Evolutionary conservation across 169 alveolate genomes (phyloP).

Genomic region (Eimeria necatrix): DNA sequence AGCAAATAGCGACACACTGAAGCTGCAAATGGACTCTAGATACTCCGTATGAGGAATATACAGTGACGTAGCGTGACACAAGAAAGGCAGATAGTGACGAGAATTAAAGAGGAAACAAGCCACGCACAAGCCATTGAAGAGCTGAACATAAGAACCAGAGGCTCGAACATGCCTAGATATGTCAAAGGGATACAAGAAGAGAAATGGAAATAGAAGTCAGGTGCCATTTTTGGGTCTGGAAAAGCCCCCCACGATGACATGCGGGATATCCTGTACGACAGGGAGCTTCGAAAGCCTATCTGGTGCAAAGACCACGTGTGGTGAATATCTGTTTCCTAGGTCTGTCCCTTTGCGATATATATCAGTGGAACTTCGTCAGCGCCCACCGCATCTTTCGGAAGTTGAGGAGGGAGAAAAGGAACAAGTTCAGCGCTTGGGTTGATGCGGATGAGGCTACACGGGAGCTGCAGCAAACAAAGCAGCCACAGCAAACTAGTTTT

Average conservation of each 20-base stretch:
- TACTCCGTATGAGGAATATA: neutral
- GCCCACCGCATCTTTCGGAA: neutral
- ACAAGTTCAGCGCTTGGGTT: neutral
- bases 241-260: neutral
- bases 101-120: no score
- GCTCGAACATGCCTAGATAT: no score
- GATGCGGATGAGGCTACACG: neutral
- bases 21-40: no score
- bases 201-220: neutral
- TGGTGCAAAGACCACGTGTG: neutral
- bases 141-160: no score
- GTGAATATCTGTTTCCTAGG: neutral
- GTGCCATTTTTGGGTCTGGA: neutral
- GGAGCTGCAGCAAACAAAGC: no score
- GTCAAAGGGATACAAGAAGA: neutral
- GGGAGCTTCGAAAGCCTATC: neutral
- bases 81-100: no score
- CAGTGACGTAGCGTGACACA: neutral
- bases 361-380: neutral
- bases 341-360: neutral
- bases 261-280: neutral
- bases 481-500: no score
- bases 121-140: no score
- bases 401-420: conserved; percentile 11
- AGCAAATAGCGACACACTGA: neutral